Evolutionary conservation across 352 stramenopile species (phyloP).

Genomic region (Albugo candida): DNA sequence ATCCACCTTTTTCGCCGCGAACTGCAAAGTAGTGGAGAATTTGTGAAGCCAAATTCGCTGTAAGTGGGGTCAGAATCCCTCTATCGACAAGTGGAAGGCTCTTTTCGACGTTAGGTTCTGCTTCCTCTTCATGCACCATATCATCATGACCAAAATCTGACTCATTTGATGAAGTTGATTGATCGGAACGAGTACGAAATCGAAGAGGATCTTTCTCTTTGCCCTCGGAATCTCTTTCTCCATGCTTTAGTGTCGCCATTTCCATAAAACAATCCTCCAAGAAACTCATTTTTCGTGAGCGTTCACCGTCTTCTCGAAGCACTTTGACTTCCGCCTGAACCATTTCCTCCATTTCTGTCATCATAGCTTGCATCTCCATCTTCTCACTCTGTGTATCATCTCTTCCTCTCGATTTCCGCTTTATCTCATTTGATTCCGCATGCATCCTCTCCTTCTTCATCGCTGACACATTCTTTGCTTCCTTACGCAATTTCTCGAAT

Average conservation of each 20-base stretch:
- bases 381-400: too few relatives aligned
- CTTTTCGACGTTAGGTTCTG: not conserved
- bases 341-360: slow-evolving; percentile 40
- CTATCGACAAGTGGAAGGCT: not conserved
- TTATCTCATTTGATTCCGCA: not conserved
- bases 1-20: slow-evolving; percentile 50
- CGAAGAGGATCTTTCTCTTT: not conserved
- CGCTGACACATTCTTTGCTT: slow-evolving; percentile 16
- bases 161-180: slow-evolving; percentile 6
- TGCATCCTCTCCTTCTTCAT: not conserved
- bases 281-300: slow-evolving; percentile 47
- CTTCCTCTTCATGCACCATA: not conserved
- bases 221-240: slow-evolving; percentile 1
- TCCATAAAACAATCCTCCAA: slow-evolving; percentile 20
- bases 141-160: not conserved
- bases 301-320: slow-evolving; percentile 43
- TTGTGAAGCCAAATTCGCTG: slow-evolving; percentile 60
- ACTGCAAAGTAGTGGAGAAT: slow-evolving; percentile 68
- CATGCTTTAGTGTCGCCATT: slow-evolving; percentile 2
- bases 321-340: slow-evolving; percentile 57
- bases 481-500: slow-evolving; percentile 38
- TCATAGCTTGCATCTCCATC: slow-evolving; percentile 1
- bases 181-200: slow-evolving; percentile 13
- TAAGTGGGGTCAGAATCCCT: slow-evolving; percentile 51
- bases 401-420: too few relatives aligned